These are phyloP conservation scores for Gossypium mustelinum DNA, from an alignment of 345 rosid genomes.

Conservation along the genomic window DNA sequence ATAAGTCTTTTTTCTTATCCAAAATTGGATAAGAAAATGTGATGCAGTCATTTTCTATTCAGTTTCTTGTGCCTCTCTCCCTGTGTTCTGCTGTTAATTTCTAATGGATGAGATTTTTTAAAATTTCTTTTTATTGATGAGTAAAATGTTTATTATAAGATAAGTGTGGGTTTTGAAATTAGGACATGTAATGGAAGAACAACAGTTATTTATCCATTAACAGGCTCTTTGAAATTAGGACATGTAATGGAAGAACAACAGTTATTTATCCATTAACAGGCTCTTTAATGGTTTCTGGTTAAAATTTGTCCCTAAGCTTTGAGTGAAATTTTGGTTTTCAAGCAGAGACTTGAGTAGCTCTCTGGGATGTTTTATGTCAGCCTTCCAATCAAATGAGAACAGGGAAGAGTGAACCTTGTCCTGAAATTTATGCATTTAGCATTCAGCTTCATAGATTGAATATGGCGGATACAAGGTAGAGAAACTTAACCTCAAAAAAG, in stretches of 20 bases:
- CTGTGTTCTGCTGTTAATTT: background rate
- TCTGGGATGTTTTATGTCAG: background rate
- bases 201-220: background rate
- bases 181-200: background rate
- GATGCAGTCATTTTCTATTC: background rate
- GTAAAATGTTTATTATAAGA: background rate
- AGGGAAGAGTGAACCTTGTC: no score
- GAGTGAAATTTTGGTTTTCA: background rate
- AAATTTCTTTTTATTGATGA: background rate
- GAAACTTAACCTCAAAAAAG: background rate
- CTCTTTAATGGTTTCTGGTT: background rate
- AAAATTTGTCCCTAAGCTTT: background rate
- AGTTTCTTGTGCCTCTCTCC: background rate
- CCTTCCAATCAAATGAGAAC: no score
- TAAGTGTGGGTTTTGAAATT: background rate
- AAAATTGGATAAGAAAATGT: background rate
- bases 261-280: background rate
- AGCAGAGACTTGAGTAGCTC: background rate
- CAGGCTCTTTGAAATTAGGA: background rate
- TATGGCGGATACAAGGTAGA: background rate
- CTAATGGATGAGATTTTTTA: background rate
- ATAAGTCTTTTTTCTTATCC: background rate
- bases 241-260: background rate
- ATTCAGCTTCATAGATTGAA: background rate
- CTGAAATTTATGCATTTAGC: background rate